These are phyloP conservation scores for Rhytidhysteron rufulum DNA, from an alignment of 2,329 filamentous ascomycete species.

Conservation along the genomic window DNA sequence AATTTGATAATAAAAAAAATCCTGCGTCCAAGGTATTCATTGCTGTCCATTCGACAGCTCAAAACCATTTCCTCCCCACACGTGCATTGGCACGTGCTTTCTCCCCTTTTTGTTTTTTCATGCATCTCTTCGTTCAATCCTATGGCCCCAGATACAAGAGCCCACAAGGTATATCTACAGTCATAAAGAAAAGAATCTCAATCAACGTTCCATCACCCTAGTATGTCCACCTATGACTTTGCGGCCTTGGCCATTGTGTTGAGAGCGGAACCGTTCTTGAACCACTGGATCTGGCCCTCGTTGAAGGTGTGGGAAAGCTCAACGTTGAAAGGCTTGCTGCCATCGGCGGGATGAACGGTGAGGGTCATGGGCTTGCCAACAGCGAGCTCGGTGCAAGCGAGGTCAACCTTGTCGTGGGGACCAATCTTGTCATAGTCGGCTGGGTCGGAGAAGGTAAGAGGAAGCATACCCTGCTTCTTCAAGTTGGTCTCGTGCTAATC, in stretches of 20 bases:
- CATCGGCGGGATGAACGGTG: conserved; percentile 86
- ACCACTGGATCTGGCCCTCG: conserved; percentile 96
- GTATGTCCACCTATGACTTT: conserved; percentile 15
- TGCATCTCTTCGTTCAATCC: conserved; percentile 11
- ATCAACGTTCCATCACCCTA: neutral
- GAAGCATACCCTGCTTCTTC: conserved; percentile 99
- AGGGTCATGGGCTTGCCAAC: conserved; percentile 93
- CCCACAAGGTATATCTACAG: neutral
- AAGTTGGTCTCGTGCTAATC: conserved; percentile 91
- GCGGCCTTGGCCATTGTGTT: conserved; percentile 91
- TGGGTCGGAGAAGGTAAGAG: conserved; percentile 88
- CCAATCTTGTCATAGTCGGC: conserved; percentile 98
- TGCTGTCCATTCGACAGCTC: conserved; percentile 15
- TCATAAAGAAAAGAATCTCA: neutral
- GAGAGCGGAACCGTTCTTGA: conserved; percentile 93
- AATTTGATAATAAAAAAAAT: conserved; percentile 19
- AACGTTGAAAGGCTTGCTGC: conserved; percentile 69
- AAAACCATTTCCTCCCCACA: conserved; percentile 16
- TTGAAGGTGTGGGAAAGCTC: conserved; percentile 96
- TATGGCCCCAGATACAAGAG: neutral
- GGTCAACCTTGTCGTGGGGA: conserved; percentile 86
- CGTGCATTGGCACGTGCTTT: conserved; percentile 1
- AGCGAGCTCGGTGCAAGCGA: conserved; percentile 81
- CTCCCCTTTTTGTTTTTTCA: neutral
- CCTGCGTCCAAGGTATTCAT: conserved; percentile 7